Evolutionary conservation across 768 basidiomycete genomes (phyloP).

Genomic region (Suillus bovinus): DNA sequence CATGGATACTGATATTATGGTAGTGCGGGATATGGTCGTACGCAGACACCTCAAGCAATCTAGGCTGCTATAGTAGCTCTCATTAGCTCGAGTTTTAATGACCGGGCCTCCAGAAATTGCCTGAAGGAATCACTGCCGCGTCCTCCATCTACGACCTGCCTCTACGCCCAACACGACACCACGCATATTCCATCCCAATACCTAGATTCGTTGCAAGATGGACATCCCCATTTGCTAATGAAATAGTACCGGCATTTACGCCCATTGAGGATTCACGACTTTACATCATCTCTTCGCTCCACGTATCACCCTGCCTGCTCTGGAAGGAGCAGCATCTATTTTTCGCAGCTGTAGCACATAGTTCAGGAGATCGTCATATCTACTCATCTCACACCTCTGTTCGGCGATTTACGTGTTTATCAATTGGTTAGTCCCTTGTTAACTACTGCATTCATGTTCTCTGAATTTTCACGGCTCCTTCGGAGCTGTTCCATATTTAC

Average conservation of each 20-base stretch:
- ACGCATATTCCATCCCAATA: conserved; percentile 5
- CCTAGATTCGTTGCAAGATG: neutral
- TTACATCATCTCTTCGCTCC: neutral
- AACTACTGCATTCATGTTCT: conserved; percentile 1
- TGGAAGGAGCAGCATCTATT: conserved; percentile 6
- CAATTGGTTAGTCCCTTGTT: conserved; percentile 1
- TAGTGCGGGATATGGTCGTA: conserved; percentile 82
- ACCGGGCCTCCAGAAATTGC: neutral
- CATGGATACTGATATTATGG: conserved; percentile 10
- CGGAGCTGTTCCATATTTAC: conserved; percentile 7
- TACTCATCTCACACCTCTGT: neutral
- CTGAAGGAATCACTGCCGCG: neutral
- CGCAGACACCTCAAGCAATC: conserved; percentile 76
- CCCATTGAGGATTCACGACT: neutral
- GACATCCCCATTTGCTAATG: neutral
- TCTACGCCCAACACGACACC: conserved; percentile 1
- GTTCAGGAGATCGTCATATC: conserved; percentile 1
- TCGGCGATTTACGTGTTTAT: conserved; percentile 5
- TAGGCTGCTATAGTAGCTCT: conserved; percentile 53
- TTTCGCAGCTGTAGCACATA: conserved; percentile 14
- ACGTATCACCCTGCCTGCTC: neutral
- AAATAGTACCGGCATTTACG: conserved; percentile 1
- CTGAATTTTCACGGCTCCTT: conserved; percentile 8
- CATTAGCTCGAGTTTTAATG: neutral
- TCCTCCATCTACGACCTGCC: neutral